Conservation (phyloP, 164 flowering plant genomes). For the Vitis cinerea region DNA sequence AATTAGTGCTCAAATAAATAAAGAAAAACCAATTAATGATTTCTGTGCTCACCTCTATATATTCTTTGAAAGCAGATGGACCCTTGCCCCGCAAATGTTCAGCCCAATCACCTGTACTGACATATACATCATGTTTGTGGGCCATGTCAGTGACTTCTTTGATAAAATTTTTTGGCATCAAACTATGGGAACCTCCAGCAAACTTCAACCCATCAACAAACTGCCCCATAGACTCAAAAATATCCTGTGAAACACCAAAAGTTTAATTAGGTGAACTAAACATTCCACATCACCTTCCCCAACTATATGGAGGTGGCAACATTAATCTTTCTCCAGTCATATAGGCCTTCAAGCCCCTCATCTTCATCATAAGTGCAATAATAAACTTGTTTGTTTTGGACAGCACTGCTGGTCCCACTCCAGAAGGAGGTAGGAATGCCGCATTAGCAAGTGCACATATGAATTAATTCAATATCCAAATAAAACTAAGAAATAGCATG, state of each 20-base stretch:
- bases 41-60: slow-evolving; percentile 57
- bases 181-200: slow-evolving; percentile 74
- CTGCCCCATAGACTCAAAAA: slow-evolving; percentile 80
- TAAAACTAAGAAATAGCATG: too few species aligned
- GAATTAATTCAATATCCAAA: too few species aligned
- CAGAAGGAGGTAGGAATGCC: too few species aligned
- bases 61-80: slow-evolving; percentile 68
- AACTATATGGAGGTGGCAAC: too few species aligned
- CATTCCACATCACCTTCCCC: background rate
- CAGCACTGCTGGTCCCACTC: too few species aligned
- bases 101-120: slow-evolving; percentile 92
- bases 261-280: background rate
- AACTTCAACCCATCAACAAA: slow-evolving; percentile 92
- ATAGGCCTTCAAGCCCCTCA: too few species aligned
- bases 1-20: background rate
- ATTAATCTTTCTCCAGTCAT: too few species aligned
- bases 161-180: slow-evolving; percentile 61
- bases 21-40: background rate
- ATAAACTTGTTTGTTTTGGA: too few species aligned
- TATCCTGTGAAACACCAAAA: slow-evolving; percentile 49
- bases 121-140: slow-evolving; percentile 81
- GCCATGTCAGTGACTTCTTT: slow-evolving; percentile 73
- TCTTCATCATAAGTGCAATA: too few species aligned
- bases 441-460: too few species aligned
- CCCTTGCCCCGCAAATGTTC: slow-evolving; percentile 69